Percentiles rank a stretch among this genome's conserved stretches.
Conservation (phyloP, 305 asterid genomes). For the Solanum hybrid region DNA sequence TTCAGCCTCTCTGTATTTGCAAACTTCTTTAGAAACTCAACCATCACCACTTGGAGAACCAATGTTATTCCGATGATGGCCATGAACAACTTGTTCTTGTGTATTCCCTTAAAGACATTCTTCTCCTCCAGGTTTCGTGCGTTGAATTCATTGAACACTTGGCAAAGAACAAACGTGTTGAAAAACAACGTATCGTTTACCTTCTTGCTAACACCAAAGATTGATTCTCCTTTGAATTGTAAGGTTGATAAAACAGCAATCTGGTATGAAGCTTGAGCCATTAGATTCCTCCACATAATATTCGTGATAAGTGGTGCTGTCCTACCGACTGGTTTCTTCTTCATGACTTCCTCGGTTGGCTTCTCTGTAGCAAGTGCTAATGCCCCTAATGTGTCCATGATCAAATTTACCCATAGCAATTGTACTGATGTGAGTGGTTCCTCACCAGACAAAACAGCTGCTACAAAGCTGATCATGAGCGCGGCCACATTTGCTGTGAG, state of each 20-base stretch:
- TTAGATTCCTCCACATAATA: slow-evolving; percentile 56
- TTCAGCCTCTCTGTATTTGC: too few species aligned
- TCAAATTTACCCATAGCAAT: slow-evolving; percentile 60
- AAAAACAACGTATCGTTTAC: too few species aligned
- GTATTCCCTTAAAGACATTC: too few species aligned
- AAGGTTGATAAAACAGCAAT: slow-evolving; percentile 10
- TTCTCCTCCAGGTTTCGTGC: too few species aligned
- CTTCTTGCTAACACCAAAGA: too few species aligned
- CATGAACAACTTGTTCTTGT: too few species aligned
- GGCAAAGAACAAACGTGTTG: too few species aligned
- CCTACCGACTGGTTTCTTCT: slow-evolving; percentile 43
- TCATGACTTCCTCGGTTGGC: slow-evolving; percentile 49
- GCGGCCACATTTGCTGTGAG: slow-evolving; percentile 59
- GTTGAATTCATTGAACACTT: too few species aligned
- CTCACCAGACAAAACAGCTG: slow-evolving; percentile 47
- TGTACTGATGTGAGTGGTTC: slow-evolving; percentile 58
- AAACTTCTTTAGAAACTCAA: too few species aligned
- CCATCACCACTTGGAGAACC: too few species aligned
- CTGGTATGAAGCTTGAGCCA: slow-evolving; percentile 48
- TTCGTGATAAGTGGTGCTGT: slow-evolving; percentile 47
- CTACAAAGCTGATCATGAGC: slow-evolving; percentile 45
- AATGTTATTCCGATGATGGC: too few species aligned
- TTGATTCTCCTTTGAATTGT: too few species aligned
- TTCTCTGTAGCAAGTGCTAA: slow-evolving; percentile 53
- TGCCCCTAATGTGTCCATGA: slow-evolving; percentile 67